Evolutionary conservation across 2,329 filamentous ascomycete genomes (phyloP).

Genomic region (Verticillium albo-atrum): DNA sequence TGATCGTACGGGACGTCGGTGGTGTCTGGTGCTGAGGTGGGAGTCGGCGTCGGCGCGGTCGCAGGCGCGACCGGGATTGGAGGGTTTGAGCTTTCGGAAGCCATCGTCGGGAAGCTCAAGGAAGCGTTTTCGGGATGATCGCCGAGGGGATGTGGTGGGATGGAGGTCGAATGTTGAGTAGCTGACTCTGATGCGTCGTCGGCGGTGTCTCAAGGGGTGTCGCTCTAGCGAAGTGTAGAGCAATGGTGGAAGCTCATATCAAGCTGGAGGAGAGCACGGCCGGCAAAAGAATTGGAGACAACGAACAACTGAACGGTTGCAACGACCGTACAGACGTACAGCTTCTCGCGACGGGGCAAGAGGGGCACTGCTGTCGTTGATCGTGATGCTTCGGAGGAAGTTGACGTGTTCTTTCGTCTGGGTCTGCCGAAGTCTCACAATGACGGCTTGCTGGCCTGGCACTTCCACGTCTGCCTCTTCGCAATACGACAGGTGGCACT

Average conservation of each 20-base stretch:
- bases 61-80: constrained; percentile 18
- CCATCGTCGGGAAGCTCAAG: constrained; percentile 26
- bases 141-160: not conserved
- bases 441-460: not conserved
- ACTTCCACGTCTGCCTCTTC: not conserved
- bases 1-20: constrained; percentile 14
- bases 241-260: constrained; percentile 1
- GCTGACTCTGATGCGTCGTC: not conserved
- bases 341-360: not conserved
- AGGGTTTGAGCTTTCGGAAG: constrained; percentile 24
- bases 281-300: not conserved
- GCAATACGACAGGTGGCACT: not conserved
- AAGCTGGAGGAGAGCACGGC: not conserved
- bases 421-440: not conserved
- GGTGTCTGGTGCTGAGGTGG: constrained; percentile 5
- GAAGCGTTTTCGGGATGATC: not conserved
- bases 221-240: not conserved
- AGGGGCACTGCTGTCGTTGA: not conserved
- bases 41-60: constrained; percentile 11
- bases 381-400: not conserved
- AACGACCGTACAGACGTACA: not conserved
- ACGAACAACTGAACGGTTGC: not conserved
- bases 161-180: not conserved
- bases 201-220: not conserved
- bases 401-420: not conserved